Evolutionary conservation across 306 rosid species (phyloP).

Genomic region (Oxytropis ochrocephala): DNA sequence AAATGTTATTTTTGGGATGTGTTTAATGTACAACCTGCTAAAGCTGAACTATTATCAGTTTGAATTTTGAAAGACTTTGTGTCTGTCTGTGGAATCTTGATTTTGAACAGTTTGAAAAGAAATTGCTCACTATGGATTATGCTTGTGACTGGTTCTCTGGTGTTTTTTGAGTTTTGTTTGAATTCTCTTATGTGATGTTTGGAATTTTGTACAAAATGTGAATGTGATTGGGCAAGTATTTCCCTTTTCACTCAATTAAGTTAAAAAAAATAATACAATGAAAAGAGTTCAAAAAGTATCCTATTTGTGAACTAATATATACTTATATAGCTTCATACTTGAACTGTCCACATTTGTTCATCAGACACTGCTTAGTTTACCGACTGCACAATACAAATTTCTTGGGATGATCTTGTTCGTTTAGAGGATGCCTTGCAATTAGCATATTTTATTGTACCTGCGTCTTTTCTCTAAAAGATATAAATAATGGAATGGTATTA

Average conservation of each 20-base stretch:
- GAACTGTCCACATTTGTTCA: neutral
- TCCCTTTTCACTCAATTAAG: neutral
- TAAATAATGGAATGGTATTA: neutral
- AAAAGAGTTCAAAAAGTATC: neutral
- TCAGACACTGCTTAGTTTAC: neutral
- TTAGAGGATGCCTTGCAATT: constrained; percentile 2
- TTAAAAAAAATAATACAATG: too few species aligned
- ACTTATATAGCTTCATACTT: neutral
- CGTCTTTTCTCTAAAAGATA: neutral
- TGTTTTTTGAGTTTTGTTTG: neutral
- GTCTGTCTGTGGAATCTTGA: neutral
- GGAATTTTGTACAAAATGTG: neutral
- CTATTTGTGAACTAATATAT: neutral
- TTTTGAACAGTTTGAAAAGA: neutral
- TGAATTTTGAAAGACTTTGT: too few species aligned
- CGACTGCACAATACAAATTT: neutral
- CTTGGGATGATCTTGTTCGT: neutral
- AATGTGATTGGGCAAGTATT: neutral
- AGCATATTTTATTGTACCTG: neutral
- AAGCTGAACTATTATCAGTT: neutral
- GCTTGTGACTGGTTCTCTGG: neutral
- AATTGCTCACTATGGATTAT: neutral
- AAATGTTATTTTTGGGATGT: neutral
- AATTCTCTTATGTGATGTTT: neutral
- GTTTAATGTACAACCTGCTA: neutral